Base-by-base conservation (phyloP, 106 monocot genomes). In the Triglochin maritima region DNA sequence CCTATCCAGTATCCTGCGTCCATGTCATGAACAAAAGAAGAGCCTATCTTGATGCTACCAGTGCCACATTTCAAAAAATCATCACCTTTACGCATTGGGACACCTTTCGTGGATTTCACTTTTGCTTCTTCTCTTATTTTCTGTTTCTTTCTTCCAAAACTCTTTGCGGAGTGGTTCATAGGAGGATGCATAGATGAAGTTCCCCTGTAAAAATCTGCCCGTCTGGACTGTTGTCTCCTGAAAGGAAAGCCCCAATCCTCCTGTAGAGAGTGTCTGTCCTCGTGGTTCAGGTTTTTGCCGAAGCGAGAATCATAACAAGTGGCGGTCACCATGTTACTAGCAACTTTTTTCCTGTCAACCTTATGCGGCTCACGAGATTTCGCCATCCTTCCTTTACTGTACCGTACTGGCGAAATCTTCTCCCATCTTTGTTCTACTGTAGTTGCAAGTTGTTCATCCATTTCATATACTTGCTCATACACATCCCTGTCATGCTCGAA, bases 321-420 rank as follows among this genome's bases (percentile, higher is more conserved):
- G 60, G 74, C n/a, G 17, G 80, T 80, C 46, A 85, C 85, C 10
- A 43, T 57, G 54, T 85, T 77, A 74, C 68, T 57, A 60, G 66
- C 48, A 64, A 44, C 70, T 68, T 76, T 77, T 48, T 57, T 71
- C 57, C 64, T 76, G 12, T 52, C 65, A 51, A 60, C 41, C 56
- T 50, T 70, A 41, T 49, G 50, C 4, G 50, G 8, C 50, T 29
- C 72, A 55, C 5, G 44, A 58, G 54, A 43, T 14, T n/a, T 65
- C 12, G 62, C 68, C 9, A 15, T 42, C 11, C 74, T 75, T 50
- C 69, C 75, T 59, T 66, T 72, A 44, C 17, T 50, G 52, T 61
- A 67, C 13, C n/a, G 64, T 57, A 9, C 13, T 42, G 46, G 63
- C 13, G 61, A 49, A 7, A 45, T 65, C 50, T 48, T 45, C n/a